Evolutionary conservation across 169 alveolate species (phyloP), one percentile per base, ranked within the genome.

Genomic region (Eimeria falciformis): DNA sequence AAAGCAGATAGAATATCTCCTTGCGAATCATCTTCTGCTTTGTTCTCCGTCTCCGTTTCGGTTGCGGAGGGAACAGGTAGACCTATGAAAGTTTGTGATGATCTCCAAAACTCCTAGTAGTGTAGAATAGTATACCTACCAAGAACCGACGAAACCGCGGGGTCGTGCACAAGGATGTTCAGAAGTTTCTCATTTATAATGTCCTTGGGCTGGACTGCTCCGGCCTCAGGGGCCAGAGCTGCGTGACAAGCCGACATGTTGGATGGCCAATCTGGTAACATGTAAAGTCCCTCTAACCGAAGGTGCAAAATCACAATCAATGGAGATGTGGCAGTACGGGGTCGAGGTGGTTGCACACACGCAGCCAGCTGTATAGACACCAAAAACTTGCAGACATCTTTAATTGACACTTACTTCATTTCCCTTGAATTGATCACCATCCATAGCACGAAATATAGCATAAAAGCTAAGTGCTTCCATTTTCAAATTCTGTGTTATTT

Each of bases 211-310:
- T 5, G 62, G 87, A 78, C 25, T 55, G 46, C 87, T 68, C 87
- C 87, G 50, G 87, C 87, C 87, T 78, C 87, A 50, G 87, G 87
- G 71, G 87, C 87, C 87, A 78, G 46, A 45, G 69, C 87, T 45
- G 71, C 87, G 25, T 78, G 71, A 78, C 71, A 78, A 50, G 69
- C 69, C 87, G 84, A 73, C 84, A 73, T 73, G 18, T 73, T 73
- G 12, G 21, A 18, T 73, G 58, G 27, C 46, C 84, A 43, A 50
- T 0, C 50, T 12, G 69, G 87, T 47, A 78, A 68, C 50, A 50
- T 78, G 43, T 25, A 78, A 47, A 66, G 87, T 21, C 47, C 87
- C 87, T 77, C 69, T 47, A 78, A 27, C 69, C 87, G 50, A 78
- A 78, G 50, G 69, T 78, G 18, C 87, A 50, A 47, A 78, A 47